Evolutionary conservation across 1,139 yeast species (phyloP).

Genomic region (Candida tunisiensis): DNA sequence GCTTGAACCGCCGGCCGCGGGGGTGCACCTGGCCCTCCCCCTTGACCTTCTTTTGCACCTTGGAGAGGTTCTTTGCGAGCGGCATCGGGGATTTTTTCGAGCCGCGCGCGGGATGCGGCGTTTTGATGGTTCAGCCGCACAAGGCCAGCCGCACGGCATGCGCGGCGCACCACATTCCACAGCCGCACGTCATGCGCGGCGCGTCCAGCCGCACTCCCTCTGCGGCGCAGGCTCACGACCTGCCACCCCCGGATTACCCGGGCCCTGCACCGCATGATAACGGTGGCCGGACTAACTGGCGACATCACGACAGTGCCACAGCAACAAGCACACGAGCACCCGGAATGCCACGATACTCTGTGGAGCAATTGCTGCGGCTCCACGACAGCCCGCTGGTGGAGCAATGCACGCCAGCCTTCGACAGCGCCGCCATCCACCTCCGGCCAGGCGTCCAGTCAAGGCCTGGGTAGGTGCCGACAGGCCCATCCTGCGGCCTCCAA

Average conservation of each 20-base stretch:
- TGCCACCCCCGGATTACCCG: background rate
- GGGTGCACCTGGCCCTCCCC: slow-evolving; percentile 45
- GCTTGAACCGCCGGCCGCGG: slow-evolving; percentile 76
- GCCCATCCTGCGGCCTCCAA: slow-evolving; percentile 5
- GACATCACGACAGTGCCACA: background rate
- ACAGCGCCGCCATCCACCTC: slow-evolving; percentile 9
- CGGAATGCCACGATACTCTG: slow-evolving; percentile 8
- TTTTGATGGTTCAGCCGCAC: background rate
- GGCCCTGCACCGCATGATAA: background rate
- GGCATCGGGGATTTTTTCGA: slow-evolving; percentile 37
- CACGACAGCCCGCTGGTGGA: slow-evolving; percentile 7
- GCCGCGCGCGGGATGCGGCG: background rate
- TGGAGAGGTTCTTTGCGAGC: slow-evolving; percentile 51
- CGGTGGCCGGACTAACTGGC: background rate
- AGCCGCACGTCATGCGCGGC: background rate
- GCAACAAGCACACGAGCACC: background rate
- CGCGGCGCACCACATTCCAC: background rate
- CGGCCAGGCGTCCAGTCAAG: slow-evolving; percentile 1
- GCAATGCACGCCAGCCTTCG: slow-evolving; percentile 11
- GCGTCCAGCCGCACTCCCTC: background rate
- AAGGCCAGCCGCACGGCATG: background rate
- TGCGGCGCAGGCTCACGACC: background rate
- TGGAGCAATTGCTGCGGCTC: slow-evolving; percentile 8
- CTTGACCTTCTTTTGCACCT: slow-evolving; percentile 54
- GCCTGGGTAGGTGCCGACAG: slow-evolving; percentile 5